Evolutionary conservation across 345 rosid species (phyloP), one percentile per base, ranked within the genome.

Genomic region (Kandelia obovata): DNA sequence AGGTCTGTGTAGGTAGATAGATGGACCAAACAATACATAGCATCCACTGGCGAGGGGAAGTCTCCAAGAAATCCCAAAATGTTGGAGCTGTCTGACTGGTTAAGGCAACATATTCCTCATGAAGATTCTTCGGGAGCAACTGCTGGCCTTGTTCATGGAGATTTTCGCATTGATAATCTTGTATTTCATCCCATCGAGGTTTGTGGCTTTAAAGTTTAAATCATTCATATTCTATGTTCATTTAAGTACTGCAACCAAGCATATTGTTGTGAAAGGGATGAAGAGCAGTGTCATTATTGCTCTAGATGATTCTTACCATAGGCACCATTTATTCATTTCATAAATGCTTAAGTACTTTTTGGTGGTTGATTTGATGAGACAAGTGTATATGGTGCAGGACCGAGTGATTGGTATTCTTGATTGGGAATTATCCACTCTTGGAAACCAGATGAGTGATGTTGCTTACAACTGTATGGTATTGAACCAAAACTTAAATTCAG

Each of bases 351-450:
- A 62, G 37, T 34, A 34, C 7, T 34, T 34, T 34, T 7, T 7
- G 8, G 37, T 34, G 37, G 55, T 13, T 32, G 49, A 51, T 60
- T 28, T 71, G 39, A 69, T 52, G 11, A 25, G 49, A 53, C 28
- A 27, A 27, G 23, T 30, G 17, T n/a, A 28, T 20, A 63, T 65
- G 64, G 66, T 82, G 81, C 92, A 94, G 98, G 98, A 94, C 71
- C 87, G 85, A 62, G 92, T 91, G 65, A 88, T 94, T 78, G 96
- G 98, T 43, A 84, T 89, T 58, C 89, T 94, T 63, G 98, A 94
- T 82, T 94, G 98, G 97, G 97, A 94, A 77, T 75, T 94, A 72
- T 94, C 98, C 47, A 91, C 98, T 17, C 88, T 94, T 78, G 98
- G 98, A 69, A 94, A 89, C 79, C 96, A 91, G 85, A 91, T 94